phyloP scores from a whole-genome alignment of 2,329 filamentous ascomycete genomes.

The Aspergillus aculeatus region DNA sequence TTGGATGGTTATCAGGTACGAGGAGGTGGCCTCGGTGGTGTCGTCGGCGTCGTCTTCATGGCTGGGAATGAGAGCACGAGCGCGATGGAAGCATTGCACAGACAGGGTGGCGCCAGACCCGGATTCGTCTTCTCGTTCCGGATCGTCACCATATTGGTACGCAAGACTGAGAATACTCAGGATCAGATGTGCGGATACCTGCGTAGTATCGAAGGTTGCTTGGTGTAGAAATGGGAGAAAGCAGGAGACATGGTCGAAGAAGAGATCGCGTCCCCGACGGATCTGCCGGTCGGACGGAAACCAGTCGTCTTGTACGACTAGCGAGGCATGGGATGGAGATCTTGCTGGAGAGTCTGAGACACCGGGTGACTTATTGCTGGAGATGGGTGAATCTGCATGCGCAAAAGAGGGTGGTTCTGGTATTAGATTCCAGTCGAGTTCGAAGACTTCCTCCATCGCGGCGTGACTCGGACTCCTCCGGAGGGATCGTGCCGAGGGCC shows the following conservation, averaged over 20 bases:
- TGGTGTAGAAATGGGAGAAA: slow-evolving; percentile 24
- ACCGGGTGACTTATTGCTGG: not conserved
- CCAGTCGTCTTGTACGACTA: slow-evolving; percentile 27
- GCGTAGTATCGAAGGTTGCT: slow-evolving; percentile 33
- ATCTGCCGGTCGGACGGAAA: slow-evolving; percentile 33
- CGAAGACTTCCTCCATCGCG: too few relatives aligned
- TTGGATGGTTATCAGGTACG: slow-evolving; percentile 36
- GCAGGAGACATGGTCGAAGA: slow-evolving; percentile 38
- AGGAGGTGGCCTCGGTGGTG: slow-evolving; percentile 7
- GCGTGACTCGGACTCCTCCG: too few relatives aligned
- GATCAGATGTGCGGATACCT: slow-evolving; percentile 26
- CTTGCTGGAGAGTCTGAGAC: not conserved
- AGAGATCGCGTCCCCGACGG: slow-evolving; percentile 33
- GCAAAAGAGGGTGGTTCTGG: too few relatives aligned
- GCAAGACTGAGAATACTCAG: slow-evolving; percentile 41
- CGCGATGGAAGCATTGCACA: slow-evolving; percentile 34
- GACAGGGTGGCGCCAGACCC: slow-evolving; percentile 33
- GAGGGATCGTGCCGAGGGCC: too few relatives aligned
- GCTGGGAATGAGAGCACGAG: slow-evolving; percentile 31
- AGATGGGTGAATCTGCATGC: too few relatives aligned
- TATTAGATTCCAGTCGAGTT: too few relatives aligned
- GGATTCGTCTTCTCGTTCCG: slow-evolving; percentile 27
- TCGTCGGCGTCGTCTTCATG: slow-evolving; percentile 14
- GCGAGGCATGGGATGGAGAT: slow-evolving; percentile 6
- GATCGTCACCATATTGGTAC: slow-evolving; percentile 42